Evolutionary conservation across 176 grass and related monocot genomes (phyloP).

Genomic region (Tillandsia fasciculata): DNA sequence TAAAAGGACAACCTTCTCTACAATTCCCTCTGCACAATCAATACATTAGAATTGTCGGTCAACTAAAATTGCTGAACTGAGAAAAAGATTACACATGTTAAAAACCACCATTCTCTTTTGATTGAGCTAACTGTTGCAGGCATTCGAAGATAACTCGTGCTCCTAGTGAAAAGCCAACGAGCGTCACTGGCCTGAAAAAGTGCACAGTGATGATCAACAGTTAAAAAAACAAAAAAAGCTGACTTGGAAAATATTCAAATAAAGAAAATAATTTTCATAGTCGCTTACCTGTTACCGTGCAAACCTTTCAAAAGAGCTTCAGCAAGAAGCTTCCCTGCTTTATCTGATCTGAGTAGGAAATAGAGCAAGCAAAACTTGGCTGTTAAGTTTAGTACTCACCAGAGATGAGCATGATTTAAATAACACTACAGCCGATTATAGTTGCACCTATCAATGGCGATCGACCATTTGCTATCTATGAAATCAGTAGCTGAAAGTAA

Average conservation of each 20-base stretch:
- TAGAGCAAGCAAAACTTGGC: no score
- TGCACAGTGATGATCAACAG: slow-evolving; percentile 7
- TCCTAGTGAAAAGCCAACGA: slow-evolving; percentile 88
- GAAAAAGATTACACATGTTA: background rate
- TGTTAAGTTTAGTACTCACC: no score
- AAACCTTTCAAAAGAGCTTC: slow-evolving; percentile 74
- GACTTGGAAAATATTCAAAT: background rate
- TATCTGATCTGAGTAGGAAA: slow-evolving; percentile 63
- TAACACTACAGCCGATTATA: slow-evolving; percentile 2
- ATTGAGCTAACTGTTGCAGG: slow-evolving; percentile 54
- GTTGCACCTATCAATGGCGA: slow-evolving; percentile 85
- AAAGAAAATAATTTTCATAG: background rate
- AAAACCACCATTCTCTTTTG: slow-evolving; percentile 53
- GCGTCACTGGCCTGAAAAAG: slow-evolving; percentile 72
- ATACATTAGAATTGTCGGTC: background rate
- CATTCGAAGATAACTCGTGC: slow-evolving; percentile 86
- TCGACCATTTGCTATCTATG: slow-evolving; percentile 86
- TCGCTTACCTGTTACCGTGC: slow-evolving; percentile 78
- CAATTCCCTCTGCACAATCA: slow-evolving; percentile 51
- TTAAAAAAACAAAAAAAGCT: background rate
- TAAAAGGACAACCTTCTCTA: slow-evolving; percentile 73
- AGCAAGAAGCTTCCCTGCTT: slow-evolving; percentile 89
- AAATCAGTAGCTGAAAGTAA: slow-evolving; percentile 79
- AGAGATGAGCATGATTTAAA: no score
- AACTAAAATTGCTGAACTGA: slow-evolving; percentile 9